phyloP scores from a whole-genome alignment of 495 filamentous ascomycete genomes.

The Aspergillus conjunctus region DNA sequence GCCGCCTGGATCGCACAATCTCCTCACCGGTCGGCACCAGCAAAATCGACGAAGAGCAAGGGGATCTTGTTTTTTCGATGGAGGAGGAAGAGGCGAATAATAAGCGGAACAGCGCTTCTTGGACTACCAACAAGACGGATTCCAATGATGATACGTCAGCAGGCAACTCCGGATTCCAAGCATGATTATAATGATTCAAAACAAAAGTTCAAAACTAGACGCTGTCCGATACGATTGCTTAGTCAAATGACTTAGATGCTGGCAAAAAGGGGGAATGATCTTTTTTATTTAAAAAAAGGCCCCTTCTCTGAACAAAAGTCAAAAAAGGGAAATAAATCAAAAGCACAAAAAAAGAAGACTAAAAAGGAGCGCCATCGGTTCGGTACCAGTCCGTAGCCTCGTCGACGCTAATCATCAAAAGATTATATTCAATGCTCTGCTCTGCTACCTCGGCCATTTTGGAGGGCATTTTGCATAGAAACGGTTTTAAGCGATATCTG shows the following conservation, averaged over 20 bases:
- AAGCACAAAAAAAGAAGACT: constrained; percentile 28
- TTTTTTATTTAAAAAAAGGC: constrained; percentile 17
- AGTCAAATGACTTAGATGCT: background rate
- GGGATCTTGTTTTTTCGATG: constrained; percentile 79
- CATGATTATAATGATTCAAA: constrained; percentile 14
- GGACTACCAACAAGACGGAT: constrained; percentile 27
- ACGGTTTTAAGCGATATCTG: constrained; percentile 24
- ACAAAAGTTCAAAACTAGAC: background rate
- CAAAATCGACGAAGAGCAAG: constrained; percentile 71
- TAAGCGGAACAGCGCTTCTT: constrained; percentile 46
- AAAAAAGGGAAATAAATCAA: constrained; percentile 28
- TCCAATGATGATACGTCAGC: constrained; percentile 27
- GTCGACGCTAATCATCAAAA: constrained; percentile 17
- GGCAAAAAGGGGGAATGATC: background rate
- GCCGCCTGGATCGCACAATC: constrained; percentile 45
- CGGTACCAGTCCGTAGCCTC: constrained; percentile 20
- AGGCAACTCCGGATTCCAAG: constrained; percentile 24
- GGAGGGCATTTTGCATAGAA: constrained; percentile 31
- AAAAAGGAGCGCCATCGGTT: constrained; percentile 18
- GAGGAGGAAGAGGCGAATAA: constrained; percentile 72
- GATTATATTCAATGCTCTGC: constrained; percentile 19
- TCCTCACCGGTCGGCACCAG: constrained; percentile 56
- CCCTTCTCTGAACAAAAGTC: constrained; percentile 25
- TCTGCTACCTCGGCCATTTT: constrained; percentile 6
- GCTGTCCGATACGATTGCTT: background rate